These are phyloP conservation scores for Lachnellula cervina DNA, from an alignment of 2,329 filamentous ascomycete species.

Conservation along the genomic window DNA sequence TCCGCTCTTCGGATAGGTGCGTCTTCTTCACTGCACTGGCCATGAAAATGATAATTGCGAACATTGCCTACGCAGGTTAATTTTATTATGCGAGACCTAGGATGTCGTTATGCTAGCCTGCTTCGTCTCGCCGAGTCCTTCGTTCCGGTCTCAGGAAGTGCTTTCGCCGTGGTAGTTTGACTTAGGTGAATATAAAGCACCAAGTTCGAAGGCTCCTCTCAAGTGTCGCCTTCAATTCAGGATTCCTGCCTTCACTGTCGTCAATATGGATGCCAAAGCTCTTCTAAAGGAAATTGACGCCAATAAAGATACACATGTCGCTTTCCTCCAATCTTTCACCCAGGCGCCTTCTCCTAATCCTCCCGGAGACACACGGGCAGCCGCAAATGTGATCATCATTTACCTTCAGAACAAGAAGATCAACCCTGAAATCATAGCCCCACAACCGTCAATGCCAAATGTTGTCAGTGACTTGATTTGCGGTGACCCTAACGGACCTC, in stretches of 20 bases:
- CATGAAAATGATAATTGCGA: too few species aligned
- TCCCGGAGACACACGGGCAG: conserved; percentile 35
- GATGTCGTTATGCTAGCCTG: not conserved
- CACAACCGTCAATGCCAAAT: conserved; percentile 31
- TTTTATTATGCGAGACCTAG: not conserved
- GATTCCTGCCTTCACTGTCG: not conserved
- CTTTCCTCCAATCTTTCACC: conserved; percentile 32
- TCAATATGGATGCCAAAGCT: conserved; percentile 6
- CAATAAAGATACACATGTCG: conserved; percentile 25
- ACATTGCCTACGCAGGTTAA: too few species aligned
- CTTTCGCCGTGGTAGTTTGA: not conserved
- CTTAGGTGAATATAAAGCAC: not conserved
- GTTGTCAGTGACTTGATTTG: conserved; percentile 32
- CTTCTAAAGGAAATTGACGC: conserved; percentile 26
- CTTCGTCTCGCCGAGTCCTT: not conserved
- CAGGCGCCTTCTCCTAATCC: conserved; percentile 36
- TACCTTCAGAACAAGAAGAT: conserved; percentile 29
- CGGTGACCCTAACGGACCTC: conserved; percentile 19
- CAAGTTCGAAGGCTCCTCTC: not conserved
- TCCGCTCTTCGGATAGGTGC: too few species aligned
- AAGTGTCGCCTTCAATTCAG: not conserved
- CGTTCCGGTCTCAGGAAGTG: not conserved
- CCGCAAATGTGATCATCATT: conserved; percentile 30
- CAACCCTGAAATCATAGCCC: conserved; percentile 27
- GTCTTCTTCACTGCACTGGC: too few species aligned